phyloP scores from a whole-genome alignment of 176 grass and related monocot species.

The Cenchrus purpureus region DNA sequence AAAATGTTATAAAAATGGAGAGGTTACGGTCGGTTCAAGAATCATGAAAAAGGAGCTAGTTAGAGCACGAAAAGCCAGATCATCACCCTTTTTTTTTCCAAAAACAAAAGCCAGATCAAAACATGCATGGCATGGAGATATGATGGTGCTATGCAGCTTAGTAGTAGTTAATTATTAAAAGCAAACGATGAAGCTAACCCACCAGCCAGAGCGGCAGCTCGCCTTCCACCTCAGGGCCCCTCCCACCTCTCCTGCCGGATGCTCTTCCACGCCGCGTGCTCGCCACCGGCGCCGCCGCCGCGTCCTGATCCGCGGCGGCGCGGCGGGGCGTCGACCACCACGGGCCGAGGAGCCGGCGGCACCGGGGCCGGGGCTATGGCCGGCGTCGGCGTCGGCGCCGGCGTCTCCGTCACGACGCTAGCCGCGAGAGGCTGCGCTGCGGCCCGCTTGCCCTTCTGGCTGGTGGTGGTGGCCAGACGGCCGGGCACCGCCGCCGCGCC shows the following conservation, averaged over 20 bases:
- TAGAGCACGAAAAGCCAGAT: neutral
- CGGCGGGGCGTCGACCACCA: conserved; percentile 27
- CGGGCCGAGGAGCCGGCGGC: conserved; percentile 21
- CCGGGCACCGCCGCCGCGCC: conserved; percentile 4
- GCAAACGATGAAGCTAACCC: neutral
- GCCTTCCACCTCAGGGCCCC: conserved; percentile 66
- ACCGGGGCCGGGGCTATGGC: conserved; percentile 2
- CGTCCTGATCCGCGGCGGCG: conserved; percentile 28
- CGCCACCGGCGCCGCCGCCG: conserved; percentile 39
- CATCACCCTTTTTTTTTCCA: neutral
- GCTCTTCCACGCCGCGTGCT: conserved; percentile 88
- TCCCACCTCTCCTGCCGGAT: conserved; percentile 89
- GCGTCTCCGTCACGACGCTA: conserved; percentile 42
- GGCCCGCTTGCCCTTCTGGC: conserved; percentile 40
- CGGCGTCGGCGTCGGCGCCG: neutral
- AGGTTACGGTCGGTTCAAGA: conserved; percentile 32
- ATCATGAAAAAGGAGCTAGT: conserved; percentile 10
- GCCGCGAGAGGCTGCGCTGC: conserved; percentile 47
- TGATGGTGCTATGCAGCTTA: neutral
- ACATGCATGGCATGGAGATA: neutral
- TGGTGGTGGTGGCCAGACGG: conserved; percentile 14
- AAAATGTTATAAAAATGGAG: conserved; percentile 18
- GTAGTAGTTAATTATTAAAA: neutral
- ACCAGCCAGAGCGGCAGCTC: conserved; percentile 92
- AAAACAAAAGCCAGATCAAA: neutral